These are phyloP conservation scores for Neospermospora avenae DNA, from an alignment of 2,329 filamentous ascomycete genomes.

Conservation along the genomic window DNA sequence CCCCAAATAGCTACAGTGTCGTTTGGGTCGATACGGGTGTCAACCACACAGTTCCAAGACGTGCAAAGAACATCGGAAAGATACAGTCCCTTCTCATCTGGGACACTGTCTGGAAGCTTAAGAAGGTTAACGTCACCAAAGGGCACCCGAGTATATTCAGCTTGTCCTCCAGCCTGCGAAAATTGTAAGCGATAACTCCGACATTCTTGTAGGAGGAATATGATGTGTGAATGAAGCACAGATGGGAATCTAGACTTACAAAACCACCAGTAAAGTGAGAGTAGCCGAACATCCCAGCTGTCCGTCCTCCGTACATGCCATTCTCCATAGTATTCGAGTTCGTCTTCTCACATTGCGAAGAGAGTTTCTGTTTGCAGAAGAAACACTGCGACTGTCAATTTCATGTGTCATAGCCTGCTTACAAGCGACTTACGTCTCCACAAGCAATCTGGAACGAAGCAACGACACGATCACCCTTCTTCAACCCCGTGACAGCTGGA, in stretches of 20 bases:
- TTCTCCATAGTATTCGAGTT: constrained; percentile 70
- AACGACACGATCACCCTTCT: constrained; percentile 68
- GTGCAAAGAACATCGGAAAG: constrained; percentile 79
- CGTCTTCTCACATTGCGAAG: constrained; percentile 76
- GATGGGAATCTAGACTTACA: constrained; percentile 41
- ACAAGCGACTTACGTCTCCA: constrained; percentile 43
- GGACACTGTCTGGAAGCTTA: constrained; percentile 72
- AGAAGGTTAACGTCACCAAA: constrained; percentile 78
- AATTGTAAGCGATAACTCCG: not conserved
- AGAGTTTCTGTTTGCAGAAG: constrained; percentile 75
- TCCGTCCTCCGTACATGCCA: constrained; percentile 75
- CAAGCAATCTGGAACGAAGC: constrained; percentile 84
- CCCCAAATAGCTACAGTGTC: constrained; percentile 82
- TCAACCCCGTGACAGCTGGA: constrained; percentile 48
- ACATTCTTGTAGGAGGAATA: not conserved
- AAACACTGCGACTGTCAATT: constrained; percentile 50
- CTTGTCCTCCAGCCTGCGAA: constrained; percentile 61
- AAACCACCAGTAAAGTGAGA: constrained; percentile 82
- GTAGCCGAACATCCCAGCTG: constrained; percentile 71
- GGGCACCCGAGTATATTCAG: constrained; percentile 82
- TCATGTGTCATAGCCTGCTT: not conserved
- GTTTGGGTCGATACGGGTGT: constrained; percentile 74
- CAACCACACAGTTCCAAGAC: constrained; percentile 77
- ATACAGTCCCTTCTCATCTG: constrained; percentile 77
- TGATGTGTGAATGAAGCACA: not conserved